Base-by-base conservation (phyloP, 1,284 basidiomycete species). In the Naganishia cerealis region DNA sequence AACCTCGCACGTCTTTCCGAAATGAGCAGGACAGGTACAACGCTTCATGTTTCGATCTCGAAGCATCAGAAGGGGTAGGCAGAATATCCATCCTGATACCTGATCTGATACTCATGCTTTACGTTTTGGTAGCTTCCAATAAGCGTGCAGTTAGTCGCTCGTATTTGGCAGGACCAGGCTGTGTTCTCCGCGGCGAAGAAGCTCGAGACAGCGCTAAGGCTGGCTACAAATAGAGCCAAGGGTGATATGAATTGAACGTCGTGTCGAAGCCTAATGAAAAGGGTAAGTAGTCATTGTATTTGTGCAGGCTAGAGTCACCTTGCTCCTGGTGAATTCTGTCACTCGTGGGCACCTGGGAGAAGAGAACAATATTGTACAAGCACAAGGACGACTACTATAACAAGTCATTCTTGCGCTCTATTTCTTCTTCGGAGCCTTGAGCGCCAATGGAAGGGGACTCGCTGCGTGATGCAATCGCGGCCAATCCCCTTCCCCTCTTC, bases 11-110 rank as follows among this genome's bases (percentile, higher is more conserved):
- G 33, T n/a, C n/a, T 24, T 66, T 67, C 56, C 21, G 72, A 18
- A 73, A 71, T 57, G 70, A 72, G 2, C 68, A 71, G 6, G 78
- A 79, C 57, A 54, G 70, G 56, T 65, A 75, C 10, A 73, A 76
- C 46, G 71, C 73, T n/a, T 33, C 24, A 9, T 21, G 46, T 10
- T 61, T 61, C 46, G 58, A 61, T 38, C 33, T 61, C 3, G n/a
- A 48, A 8, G 33, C 33, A 3, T 61, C 58, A 6, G 58, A 61
- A 52, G 58, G 58, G 46, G 58, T 57, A 69, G 68, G 39, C 63
- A 56, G 26, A 75, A 72, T 73, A 67, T 74, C 54, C 70, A 12
- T 8, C 12, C 29, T n/a, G 29, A 9, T 56, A 8, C 24, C 40
- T 21, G 18, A 55, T 9, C 12, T 18, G 21, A 8, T 21, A 15